Percentiles rank a stretch among this genome's conserved stretches.
These are phyloP conservation scores for Pseudoperonospora humuli DNA, from an alignment of 352 stramenopile species.

Conservation along the genomic window DNA sequence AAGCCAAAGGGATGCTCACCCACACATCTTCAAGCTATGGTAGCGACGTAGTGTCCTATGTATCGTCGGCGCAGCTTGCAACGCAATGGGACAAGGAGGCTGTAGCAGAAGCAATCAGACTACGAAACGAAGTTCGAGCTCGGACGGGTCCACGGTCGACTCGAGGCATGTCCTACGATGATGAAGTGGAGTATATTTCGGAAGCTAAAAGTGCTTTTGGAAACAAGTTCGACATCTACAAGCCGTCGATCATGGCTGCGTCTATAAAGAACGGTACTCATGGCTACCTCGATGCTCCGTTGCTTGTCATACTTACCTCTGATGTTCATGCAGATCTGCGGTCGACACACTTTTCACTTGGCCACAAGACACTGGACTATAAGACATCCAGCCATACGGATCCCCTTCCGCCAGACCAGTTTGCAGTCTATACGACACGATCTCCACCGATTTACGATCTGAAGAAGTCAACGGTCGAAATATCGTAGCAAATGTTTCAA, in stretches of 20 bases:
- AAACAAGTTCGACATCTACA: conserved; percentile 66
- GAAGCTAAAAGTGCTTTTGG: conserved; percentile 59
- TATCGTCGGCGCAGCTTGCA: too few species aligned
- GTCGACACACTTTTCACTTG: too few species aligned
- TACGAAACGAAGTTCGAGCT: conserved; percentile 63
- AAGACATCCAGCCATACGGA: too few species aligned
- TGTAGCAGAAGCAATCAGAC: conserved; percentile 45
- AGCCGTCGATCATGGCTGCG: conserved; percentile 63
- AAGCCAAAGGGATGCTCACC: conserved; percentile 49
- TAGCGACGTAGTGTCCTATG: conserved; percentile 38
- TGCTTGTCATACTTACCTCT: too few species aligned
- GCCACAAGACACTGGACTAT: too few species aligned
- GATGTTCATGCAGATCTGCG: too few species aligned
- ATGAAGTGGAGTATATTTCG: conserved; percentile 74
- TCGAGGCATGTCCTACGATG: conserved; percentile 67
- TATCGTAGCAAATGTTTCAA: conserved; percentile 24
- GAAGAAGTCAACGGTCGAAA: conserved; percentile 66
- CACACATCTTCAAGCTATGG: conserved; percentile 54
- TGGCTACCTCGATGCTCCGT: too few species aligned
- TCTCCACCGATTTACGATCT: too few species aligned
- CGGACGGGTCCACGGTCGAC: conserved; percentile 48
- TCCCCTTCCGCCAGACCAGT: background rate
- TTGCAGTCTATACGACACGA: background rate
- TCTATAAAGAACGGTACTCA: too few species aligned
- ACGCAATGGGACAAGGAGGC: too few species aligned